phyloP scores from a whole-genome alignment of 2,329 filamentous ascomycete genomes.

The Pseudocercospora crystallina region DNA sequence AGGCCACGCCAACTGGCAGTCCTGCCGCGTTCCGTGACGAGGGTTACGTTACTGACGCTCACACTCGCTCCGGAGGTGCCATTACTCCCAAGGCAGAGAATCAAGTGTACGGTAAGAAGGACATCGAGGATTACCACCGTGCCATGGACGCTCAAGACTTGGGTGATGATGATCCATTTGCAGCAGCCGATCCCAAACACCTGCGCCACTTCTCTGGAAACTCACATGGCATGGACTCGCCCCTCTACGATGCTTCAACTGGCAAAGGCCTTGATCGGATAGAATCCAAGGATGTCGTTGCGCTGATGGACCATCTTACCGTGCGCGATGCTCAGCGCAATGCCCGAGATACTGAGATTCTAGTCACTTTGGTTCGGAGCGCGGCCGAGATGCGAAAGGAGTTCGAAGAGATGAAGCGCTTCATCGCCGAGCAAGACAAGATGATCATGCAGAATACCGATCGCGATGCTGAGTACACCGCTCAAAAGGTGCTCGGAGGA shows the following conservation, averaged over 20 bases:
- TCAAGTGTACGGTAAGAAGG: slow-evolving; percentile 54
- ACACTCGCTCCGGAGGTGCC: slow-evolving; percentile 48
- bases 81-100: slow-evolving; percentile 44
- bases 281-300: slow-evolving; percentile 93
- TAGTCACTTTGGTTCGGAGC: slow-evolving; percentile 88
- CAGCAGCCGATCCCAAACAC: slow-evolving; percentile 52
- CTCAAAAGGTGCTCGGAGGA: slow-evolving; percentile 78
- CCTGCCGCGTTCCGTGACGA: slow-evolving; percentile 70
- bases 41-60: slow-evolving; percentile 81
- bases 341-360: slow-evolving; percentile 91
- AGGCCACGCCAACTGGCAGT: slow-evolving; percentile 52
- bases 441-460: slow-evolving; percentile 84
- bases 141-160: slow-evolving; percentile 47
- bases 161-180: slow-evolving; percentile 64
- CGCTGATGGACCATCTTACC: slow-evolving; percentile 97
- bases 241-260: slow-evolving; percentile 85
- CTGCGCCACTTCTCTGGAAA: slow-evolving; percentile 76
- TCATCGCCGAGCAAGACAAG: slow-evolving; percentile 86
- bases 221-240: slow-evolving; percentile 86
- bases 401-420: slow-evolving; percentile 91
- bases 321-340: slow-evolving; percentile 95
- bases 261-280: slow-evolving; percentile 87
- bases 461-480: slow-evolving; percentile 81
- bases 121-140: slow-evolving; percentile 52
- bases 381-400: slow-evolving; percentile 96